A percentile compares a stretch with the other conserved stretches of the same genome.
Conservation (phyloP, 371 early-diverging fungal genomes). For the Catenaria anguillulae region DNA sequence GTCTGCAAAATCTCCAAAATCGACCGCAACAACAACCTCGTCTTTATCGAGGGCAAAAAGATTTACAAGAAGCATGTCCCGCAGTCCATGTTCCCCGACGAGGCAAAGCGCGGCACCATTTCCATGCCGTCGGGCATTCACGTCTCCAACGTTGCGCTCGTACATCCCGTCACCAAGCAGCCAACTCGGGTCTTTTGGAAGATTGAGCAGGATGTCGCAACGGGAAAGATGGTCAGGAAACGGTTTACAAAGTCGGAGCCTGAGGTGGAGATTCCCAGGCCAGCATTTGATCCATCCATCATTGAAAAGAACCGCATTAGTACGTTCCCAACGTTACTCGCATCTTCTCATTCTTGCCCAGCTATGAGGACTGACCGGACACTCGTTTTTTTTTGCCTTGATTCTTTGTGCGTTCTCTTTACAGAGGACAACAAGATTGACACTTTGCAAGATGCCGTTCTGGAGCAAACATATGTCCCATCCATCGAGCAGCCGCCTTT, state of each 20-base stretch:
- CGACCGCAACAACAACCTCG: constrained; percentile 30
- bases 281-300: neutral
- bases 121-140: constrained; percentile 48
- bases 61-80: constrained; percentile 18
- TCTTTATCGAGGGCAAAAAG: constrained; percentile 37
- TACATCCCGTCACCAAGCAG: constrained; percentile 37
- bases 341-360: neutral
- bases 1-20: constrained; percentile 36
- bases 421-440: neutral
- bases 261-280: neutral
- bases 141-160: constrained; percentile 41
- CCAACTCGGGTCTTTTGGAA: constrained; percentile 19
- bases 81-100: constrained; percentile 18
- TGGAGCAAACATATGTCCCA: neutral
- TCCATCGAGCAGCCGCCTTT: neutral
- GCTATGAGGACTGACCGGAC: neutral
- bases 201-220: constrained; percentile 11
- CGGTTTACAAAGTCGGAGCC: constrained; percentile 12
- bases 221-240: constrained; percentile 27
- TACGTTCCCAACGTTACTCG: neutral
- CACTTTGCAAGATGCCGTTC: neutral
- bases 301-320: neutral
- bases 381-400: neutral
- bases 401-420: neutral
- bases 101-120: constrained; percentile 27